phyloP scores from a whole-genome alignment of 2,329 filamentous ascomycete species.

The Aureobasidium subglaciale region DNA sequence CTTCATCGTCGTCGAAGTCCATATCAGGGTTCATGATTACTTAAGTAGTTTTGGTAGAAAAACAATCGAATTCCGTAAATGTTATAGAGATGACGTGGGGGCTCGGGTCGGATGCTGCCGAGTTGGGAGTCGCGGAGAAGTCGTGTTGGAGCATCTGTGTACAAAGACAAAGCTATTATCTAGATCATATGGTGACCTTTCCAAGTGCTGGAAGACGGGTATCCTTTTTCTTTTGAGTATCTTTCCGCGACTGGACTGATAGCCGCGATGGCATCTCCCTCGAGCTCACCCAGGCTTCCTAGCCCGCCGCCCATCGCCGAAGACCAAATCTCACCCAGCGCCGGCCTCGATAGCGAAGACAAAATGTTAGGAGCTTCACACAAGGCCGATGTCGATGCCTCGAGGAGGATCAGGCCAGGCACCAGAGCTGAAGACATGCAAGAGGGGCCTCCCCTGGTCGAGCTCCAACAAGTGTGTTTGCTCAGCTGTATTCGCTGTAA shows the following conservation, averaged over 20 bases:
- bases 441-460: conserved; percentile 79
- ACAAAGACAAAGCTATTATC: neutral
- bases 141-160: neutral
- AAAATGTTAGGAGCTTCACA: conserved; percentile 50
- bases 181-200: neutral
- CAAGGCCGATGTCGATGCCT: conserved; percentile 59
- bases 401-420: conserved; percentile 82
- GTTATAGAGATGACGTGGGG: conserved; percentile 6
- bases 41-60: neutral
- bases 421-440: conserved; percentile 92
- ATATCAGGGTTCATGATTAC: conserved; percentile 36
- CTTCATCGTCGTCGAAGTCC: conserved; percentile 56
- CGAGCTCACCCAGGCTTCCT: conserved; percentile 84
- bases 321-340: conserved; percentile 76
- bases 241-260: neutral
- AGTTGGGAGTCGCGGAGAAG: neutral
- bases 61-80: neutral
- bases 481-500: neutral
- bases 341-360: conserved; percentile 53
- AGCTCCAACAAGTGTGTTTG: conserved; percentile 64
- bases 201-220: neutral
- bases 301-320: conserved; percentile 92
- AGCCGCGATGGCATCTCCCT: conserved; percentile 37
- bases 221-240: neutral
- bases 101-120: conserved; percentile 1